Conservation (phyloP, 2,329 filamentous ascomycete species). For the Xylaria sp. region DNA sequence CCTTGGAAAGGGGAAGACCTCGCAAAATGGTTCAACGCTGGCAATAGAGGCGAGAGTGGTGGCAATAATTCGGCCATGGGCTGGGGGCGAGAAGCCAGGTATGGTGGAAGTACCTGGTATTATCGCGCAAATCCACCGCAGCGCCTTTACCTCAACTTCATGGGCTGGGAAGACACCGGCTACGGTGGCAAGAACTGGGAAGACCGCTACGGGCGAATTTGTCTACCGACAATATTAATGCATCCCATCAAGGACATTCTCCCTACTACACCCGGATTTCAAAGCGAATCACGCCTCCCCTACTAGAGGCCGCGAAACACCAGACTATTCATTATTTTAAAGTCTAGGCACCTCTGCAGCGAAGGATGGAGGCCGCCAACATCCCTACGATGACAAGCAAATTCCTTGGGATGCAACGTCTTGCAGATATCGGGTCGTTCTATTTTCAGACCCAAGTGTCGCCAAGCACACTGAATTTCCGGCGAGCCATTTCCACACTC, state of each 20-base stretch:
- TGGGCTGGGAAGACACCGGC: conserved; percentile 60
- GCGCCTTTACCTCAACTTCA: conserved; percentile 64
- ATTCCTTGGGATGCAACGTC: no score
- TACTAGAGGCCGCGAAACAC: no score
- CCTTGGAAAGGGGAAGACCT: conserved; percentile 63
- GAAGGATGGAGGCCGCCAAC: no score
- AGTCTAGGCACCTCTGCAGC: no score
- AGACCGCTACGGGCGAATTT: conserved; percentile 56
- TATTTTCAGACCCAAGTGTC: no score
- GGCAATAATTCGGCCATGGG: conserved; percentile 60
- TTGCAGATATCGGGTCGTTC: no score
- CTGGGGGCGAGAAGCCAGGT: conserved; percentile 61
- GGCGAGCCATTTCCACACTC: no score
- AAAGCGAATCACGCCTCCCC: conserved; percentile 45
- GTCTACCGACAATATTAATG: conserved; percentile 61
- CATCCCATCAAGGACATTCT: conserved; percentile 63
- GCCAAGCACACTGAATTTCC: no score
- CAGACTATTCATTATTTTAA: no score
- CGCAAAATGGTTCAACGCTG: conserved; percentile 63
- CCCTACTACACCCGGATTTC: conserved; percentile 50
- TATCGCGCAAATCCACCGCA: conserved; percentile 60
- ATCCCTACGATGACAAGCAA: no score
- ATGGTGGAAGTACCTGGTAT: conserved; percentile 64
- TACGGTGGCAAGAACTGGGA: conserved; percentile 62
- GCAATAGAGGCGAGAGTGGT: conserved; percentile 56